Percentiles rank a stretch among this genome's conserved stretches.
These are phyloP conservation scores for Aspergillus fumigatus DNA, from an alignment of 2,329 filamentous ascomycete genomes.

Conservation along the genomic window DNA sequence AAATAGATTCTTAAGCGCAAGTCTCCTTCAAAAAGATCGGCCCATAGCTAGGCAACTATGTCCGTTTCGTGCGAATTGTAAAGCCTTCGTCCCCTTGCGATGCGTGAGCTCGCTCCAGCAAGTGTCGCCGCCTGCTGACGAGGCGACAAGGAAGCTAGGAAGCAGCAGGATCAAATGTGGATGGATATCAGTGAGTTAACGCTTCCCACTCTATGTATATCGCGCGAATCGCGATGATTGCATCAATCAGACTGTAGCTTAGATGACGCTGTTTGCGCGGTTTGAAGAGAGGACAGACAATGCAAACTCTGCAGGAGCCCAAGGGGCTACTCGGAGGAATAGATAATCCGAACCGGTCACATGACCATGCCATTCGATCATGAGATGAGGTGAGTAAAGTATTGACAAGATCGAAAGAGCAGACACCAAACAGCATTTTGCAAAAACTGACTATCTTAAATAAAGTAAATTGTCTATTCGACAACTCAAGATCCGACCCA, in stretches of 20 bases:
- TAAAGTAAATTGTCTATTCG: not conserved
- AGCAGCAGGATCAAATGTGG: not conserved
- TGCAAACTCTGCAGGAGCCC: conserved; percentile 36
- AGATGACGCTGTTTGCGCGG: conserved; percentile 34
- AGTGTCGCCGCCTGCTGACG: not conserved
- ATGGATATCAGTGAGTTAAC: conserved; percentile 2
- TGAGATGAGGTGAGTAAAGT: too few relatives aligned
- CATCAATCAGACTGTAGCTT: conserved; percentile 22
- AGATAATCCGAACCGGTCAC: not conserved
- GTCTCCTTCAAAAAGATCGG: not conserved
- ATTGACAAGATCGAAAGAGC: too few relatives aligned
- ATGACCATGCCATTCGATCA: not conserved
- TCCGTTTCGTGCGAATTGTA: not conserved
- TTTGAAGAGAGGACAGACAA: conserved; percentile 39
- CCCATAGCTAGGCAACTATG: not conserved
- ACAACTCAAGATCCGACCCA: not conserved
- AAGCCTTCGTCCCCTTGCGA: not conserved
- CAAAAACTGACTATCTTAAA: not conserved
- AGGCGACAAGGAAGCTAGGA: not conserved
- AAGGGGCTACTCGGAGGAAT: not conserved
- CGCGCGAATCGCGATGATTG: conserved; percentile 12
- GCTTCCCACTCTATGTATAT: conserved; percentile 7
- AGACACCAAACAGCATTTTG: not conserved
- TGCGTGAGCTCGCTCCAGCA: not conserved
- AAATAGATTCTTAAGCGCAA: not conserved